Conservation (phyloP, 78 protist genomes). For the Polysphondylium violaceum region DNA sequence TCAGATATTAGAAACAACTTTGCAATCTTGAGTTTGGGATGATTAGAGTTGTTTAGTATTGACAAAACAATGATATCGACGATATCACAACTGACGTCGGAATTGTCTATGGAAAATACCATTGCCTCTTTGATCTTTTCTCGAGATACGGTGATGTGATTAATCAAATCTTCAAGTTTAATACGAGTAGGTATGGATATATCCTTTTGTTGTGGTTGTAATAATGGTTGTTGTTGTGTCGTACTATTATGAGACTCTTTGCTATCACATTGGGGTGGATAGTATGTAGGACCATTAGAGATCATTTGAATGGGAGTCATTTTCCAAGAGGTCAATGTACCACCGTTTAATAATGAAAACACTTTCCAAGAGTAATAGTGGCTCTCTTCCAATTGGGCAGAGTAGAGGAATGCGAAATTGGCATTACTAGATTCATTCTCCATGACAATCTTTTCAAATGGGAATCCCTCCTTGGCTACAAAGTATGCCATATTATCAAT, state of each 20-base stretch:
- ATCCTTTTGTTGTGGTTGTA: constrained; percentile 2
- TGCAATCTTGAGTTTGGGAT: not conserved
- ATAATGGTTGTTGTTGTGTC: not conserved
- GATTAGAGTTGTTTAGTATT: not conserved
- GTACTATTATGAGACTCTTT: not conserved
- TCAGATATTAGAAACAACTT: constrained; percentile 52
- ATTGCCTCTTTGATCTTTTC: constrained; percentile 45
- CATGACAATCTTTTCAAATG: constrained; percentile 31
- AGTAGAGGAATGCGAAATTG: constrained; percentile 16
- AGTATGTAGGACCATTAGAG: not conserved
- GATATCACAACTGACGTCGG: constrained; percentile 39
- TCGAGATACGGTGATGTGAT: not conserved
- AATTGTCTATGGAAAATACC: constrained; percentile 53
- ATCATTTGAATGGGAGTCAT: constrained; percentile 22
- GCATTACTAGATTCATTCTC: constrained; percentile 27
- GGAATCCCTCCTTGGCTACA: constrained; percentile 38
- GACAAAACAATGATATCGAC: constrained; percentile 40
- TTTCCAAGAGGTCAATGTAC: not conserved
- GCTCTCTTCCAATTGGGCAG: constrained; percentile 12
- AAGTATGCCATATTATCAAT: constrained; percentile 50
- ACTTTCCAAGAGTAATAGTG: constrained; percentile 60
- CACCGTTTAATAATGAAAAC: constrained; percentile 12
- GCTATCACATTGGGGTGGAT: constrained; percentile 4
- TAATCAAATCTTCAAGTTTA: constrained; percentile 1
- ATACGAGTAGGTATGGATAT: not conserved